Conservation (phyloP, 1,284 basidiomycete genomes). For the Fomitopsis pinicola region DNA sequence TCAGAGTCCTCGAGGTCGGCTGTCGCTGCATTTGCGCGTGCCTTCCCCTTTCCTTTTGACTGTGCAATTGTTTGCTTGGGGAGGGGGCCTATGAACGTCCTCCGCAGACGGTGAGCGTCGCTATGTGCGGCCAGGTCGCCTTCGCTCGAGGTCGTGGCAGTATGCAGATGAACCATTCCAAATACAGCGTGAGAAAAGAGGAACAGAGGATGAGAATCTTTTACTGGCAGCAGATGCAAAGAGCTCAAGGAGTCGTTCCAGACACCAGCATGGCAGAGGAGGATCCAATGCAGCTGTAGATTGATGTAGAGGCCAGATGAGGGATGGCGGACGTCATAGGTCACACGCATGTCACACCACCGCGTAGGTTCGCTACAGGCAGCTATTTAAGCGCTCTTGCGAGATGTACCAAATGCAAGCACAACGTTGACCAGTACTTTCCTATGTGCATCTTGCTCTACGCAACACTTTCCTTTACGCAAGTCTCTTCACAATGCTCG, state of each 20-base stretch:
- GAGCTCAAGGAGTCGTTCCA: no score
- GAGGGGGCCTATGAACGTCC: neutral
- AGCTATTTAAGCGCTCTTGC: no score
- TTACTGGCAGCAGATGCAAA: no score
- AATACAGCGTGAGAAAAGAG: neutral
- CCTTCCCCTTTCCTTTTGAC: conserved; percentile 5
- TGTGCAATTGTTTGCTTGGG: neutral
- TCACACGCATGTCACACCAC: neutral
- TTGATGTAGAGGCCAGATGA: no score
- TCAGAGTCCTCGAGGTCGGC: conserved; percentile 32
- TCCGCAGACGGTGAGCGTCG: neutral
- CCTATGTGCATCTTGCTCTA: no score
- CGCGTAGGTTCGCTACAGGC: neutral
- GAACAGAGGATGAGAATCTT: neutral
- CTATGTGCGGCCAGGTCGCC: neutral
- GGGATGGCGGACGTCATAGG: neutral
- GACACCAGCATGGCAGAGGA: no score
- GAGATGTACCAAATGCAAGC: no score
- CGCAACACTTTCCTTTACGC: no score
- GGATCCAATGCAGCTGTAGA: neutral
- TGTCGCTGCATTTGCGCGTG: neutral
- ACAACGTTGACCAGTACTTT: no score
- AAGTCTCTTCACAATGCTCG: no score
- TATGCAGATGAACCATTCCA: neutral
- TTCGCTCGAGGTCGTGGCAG: neutral